Conservation (phyloP, 495 filamentous ascomycete species). For the Aspergillus nidulans region DNA sequence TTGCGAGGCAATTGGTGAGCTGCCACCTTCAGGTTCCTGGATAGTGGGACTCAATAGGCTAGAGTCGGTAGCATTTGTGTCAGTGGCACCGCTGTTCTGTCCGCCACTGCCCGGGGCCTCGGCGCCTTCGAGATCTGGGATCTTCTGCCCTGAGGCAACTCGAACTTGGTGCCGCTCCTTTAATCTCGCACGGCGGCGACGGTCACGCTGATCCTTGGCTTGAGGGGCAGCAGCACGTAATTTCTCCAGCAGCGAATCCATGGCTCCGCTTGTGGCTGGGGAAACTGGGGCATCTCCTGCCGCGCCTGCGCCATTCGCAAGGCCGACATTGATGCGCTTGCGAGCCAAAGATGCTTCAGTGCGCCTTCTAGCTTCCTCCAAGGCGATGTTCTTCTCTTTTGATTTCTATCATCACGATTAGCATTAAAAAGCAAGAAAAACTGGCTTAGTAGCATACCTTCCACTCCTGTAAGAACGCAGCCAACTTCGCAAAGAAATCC, state of each 20-base stretch:
- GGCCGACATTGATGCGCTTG: slow-evolving; percentile 66
- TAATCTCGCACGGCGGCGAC: slow-evolving; percentile 77
- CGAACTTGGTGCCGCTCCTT: slow-evolving; percentile 93
- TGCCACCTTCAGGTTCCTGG: slow-evolving; percentile 28
- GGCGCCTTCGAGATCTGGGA: slow-evolving; percentile 62
- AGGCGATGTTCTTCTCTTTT: slow-evolving; percentile 77
- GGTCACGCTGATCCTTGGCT: slow-evolving; percentile 78
- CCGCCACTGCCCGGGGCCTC: slow-evolving; percentile 26
- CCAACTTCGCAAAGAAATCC: slow-evolving; percentile 94
- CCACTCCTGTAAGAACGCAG: slow-evolving; percentile 88
- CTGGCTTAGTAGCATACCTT: slow-evolving; percentile 51
- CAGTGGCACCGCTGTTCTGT: slow-evolving; percentile 22
- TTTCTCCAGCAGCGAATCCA: slow-evolving; percentile 96
- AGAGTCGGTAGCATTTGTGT: slow-evolving; percentile 25
- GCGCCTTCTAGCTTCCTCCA: slow-evolving; percentile 77
- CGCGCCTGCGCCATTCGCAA: slow-evolving; percentile 39
- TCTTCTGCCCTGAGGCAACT: slow-evolving; percentile 78
- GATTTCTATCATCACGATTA: slow-evolving; percentile 54
- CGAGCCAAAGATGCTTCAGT: slow-evolving; percentile 90
- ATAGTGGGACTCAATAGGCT: slow-evolving; percentile 37
- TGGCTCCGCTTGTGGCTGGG: slow-evolving; percentile 80
- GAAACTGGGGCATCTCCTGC: slow-evolving; percentile 51
- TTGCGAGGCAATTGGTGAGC: slow-evolving; percentile 42
- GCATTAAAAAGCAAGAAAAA: background rate
- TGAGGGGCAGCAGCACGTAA: slow-evolving; percentile 89